Base-by-base conservation (phyloP, 176 grass and related monocot genomes). In the Pontederia paniculata region DNA sequence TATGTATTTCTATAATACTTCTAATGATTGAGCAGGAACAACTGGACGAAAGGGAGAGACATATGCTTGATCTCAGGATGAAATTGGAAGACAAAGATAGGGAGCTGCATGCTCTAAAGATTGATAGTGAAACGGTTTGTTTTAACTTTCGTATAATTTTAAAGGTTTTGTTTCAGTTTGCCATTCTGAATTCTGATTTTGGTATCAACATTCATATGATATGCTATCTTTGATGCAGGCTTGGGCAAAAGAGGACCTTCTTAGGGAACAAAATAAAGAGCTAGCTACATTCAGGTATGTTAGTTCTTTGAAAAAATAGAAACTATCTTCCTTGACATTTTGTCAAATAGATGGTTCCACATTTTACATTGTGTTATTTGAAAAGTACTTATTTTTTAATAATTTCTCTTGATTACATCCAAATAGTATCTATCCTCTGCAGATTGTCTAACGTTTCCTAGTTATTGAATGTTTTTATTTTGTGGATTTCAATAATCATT, bases 201-300 rank as follows among this genome's bases (percentile, higher is more conserved):
- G 70, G 23, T 62, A 42, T 41, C 10, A 50, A 56, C 1, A 2
- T 67, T 78, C n/a, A 22, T 17, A 15, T 63, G 8, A 28, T 66
- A 65, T 14, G 17, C 73, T 18, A 76, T 21, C 59, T 68, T 75
- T 67, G n/a, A 57, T 0, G 41, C 67, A 98, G 94, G 87, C 79
- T 31, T 98, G 94, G 94, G 86, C 94, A 48, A 98, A 98, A 77
- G 86, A 98, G 50, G 94, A 98, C 74, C 80, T 91, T 70, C 83
- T 98, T 28, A 88, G 80, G 76, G 94, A 98, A 66, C 94, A 98
- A 66, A 98, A 88, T 16, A 98, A 98, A 54, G 94, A 98, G 58
- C 66, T 98, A 8, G 83, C 87, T 22, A 82, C 56, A 45, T 57
- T 88, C 76, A 91, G 94, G 94, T 98, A 74, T 60, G 44, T 8